Base-by-base conservation (phyloP, 1,139 yeast genomes). In the Geotrichum histeridarum region DNA sequence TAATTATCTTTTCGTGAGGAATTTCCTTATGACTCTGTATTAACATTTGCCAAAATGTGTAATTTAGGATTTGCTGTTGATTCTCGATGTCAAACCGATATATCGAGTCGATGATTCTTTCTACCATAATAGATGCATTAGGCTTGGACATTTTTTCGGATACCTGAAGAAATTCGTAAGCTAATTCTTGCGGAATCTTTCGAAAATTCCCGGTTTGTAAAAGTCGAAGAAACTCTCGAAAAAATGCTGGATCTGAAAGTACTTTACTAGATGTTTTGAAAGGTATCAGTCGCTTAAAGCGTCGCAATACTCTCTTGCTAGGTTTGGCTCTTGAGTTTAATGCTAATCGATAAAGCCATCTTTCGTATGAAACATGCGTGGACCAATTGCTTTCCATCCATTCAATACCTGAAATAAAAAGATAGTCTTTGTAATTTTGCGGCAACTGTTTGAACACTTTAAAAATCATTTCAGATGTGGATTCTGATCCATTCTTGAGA, bases 101-200 rank as follows among this genome's bases (percentile, higher is more conserved):
- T 8, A 50, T 22, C 4, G 52, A 36, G 31, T 42, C 35, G 4
- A 50, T 43, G 11, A 50, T 35, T 27, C 37, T 31, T 15, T 50
- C 18, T n/a, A 37, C n/a, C 15, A 30, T 17, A 14, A 17, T 14
- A 27, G 42, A 8, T 6, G 38, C 38, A 30, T 12, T 27, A 15
- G 42, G 42, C 32, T 36, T 15, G 8, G 52, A 42, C 48, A 38
- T 42, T 22, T 50, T 43, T 14, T 42, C 42, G n/a, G 37, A 12
- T 14, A 15, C 37, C 9, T 42, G 27, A 37, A 47, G 36, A 27
- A 47, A 47, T 14, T 27, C 50, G 27, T 37, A 37, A 5, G 37
- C 6, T 8, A 7, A 37, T 9, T 38, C 50, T 12, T 37, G 50
- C 4, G 42, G 36, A 7, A 47, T 7, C 15, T 5, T n/a, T 27